Evolutionary conservation across 257 asterid genomes (phyloP).

Genomic region (Cinchona pubescens): DNA sequence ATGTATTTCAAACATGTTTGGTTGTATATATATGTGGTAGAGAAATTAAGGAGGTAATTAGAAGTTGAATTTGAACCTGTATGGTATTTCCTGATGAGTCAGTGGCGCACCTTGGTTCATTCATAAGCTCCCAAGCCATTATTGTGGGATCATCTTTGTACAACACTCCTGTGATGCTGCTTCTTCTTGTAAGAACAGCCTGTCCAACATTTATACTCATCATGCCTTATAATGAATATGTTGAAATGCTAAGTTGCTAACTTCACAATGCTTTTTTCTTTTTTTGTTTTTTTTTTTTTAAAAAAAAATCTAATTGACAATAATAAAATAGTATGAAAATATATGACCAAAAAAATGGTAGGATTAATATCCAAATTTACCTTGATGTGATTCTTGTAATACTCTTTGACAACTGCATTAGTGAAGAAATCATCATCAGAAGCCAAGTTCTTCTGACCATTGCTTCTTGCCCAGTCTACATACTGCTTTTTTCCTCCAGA

Average conservation of each 20-base stretch:
- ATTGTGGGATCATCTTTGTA: constrained; percentile 72
- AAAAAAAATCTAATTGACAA: no score
- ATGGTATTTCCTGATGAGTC: constrained; percentile 51
- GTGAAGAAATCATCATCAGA: constrained; percentile 69
- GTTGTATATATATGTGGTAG: no score
- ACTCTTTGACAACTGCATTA: constrained; percentile 39
- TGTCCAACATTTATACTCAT: constrained; percentile 17
- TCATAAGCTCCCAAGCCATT: constrained; percentile 86
- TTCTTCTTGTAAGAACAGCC: constrained; percentile 61
- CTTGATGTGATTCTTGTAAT: constrained; percentile 56
- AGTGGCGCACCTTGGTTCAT: constrained; percentile 65
- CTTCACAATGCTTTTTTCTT: no score
- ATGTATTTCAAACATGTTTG: not conserved
- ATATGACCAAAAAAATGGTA: no score
- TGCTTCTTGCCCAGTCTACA: constrained; percentile 60
- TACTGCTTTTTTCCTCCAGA: constrained; percentile 65
- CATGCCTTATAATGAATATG: not conserved
- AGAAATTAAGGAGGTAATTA: not conserved
- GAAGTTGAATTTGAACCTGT: constrained; percentile 29
- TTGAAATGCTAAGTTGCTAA: not conserved
- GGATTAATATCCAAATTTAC: no score
- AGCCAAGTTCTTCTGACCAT: constrained; percentile 32
- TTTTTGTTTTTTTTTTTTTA: no score
- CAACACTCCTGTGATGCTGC: constrained; percentile 47
- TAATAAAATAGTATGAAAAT: no score